Evolutionary conservation across 2,329 filamentous ascomycete genomes (phyloP).

Genomic region (Capronia coronata): DNA sequence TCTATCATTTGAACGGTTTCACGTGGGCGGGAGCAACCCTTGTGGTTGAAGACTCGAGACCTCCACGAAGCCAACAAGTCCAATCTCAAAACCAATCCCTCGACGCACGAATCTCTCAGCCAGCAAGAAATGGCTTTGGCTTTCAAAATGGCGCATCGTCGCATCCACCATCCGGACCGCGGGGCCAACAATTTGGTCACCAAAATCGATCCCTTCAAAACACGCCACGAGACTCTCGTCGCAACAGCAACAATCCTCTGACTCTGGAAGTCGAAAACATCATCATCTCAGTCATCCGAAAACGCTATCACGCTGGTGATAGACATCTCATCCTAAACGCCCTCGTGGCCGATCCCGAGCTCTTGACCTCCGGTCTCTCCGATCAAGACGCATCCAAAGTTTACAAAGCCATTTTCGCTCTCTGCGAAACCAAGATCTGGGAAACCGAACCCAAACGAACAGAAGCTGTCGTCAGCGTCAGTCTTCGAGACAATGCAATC

Average conservation of each 20-base stretch:
- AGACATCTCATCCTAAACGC: slow-evolving; percentile 81
- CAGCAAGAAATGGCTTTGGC: slow-evolving; percentile 6
- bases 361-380: slow-evolving; percentile 71
- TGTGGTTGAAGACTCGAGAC: slow-evolving; percentile 43
- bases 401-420: slow-evolving; percentile 83
- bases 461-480: slow-evolving; percentile 74
- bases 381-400: slow-evolving; percentile 69
- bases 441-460: slow-evolving; percentile 64
- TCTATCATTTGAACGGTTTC: slow-evolving; percentile 60
- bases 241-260: slow-evolving; percentile 8
- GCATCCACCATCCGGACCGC: slow-evolving; percentile 16
- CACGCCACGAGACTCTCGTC: background rate
- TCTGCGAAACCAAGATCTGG: slow-evolving; percentile 68
- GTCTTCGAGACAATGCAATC: slow-evolving; percentile 73
- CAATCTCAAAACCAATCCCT: slow-evolving; percentile 12
- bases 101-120: slow-evolving; percentile 9
- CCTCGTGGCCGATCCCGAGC: slow-evolving; percentile 63
- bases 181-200: slow-evolving; percentile 2
- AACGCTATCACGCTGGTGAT: slow-evolving; percentile 62
- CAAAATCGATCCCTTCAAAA: too few species aligned
- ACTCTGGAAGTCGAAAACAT: slow-evolving; percentile 34
- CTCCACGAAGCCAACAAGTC: slow-evolving; percentile 10
- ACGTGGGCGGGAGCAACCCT: slow-evolving; percentile 61
- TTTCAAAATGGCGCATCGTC: slow-evolving; percentile 10
- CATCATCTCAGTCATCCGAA: slow-evolving; percentile 53